Percentiles rank a stretch among this genome's conserved stretches.
These are phyloP conservation scores for Colletotrichum tofieldiae DNA, from an alignment of 2,329 filamentous ascomycete species.

Conservation along the genomic window DNA sequence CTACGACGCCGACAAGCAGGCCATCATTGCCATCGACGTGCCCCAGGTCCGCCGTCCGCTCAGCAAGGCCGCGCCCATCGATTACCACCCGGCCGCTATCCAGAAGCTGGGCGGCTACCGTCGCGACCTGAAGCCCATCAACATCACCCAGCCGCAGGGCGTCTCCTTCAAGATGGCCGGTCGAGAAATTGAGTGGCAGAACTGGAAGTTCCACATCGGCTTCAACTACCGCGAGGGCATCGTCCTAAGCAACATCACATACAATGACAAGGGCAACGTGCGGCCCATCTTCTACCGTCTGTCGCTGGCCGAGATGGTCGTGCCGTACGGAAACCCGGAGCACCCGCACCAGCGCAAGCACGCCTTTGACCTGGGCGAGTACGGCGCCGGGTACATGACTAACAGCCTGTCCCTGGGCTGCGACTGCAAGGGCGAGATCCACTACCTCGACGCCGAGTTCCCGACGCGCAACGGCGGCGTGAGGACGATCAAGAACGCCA, in stretches of 20 bases:
- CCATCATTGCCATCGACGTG: conserved; percentile 88
- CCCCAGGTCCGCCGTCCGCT: conserved; percentile 83
- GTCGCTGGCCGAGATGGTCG: conserved; percentile 94
- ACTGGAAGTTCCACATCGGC: conserved; percentile 92
- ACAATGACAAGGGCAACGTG: conserved; percentile 84
- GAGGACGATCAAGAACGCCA: conserved; percentile 90
- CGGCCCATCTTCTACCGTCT: conserved; percentile 90
- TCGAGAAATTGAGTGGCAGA: conserved; percentile 87
- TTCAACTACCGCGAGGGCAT: conserved; percentile 97
- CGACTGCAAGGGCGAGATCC: conserved; percentile 91
- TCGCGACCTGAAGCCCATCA: conserved; percentile 85
- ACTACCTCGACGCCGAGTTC: conserved; percentile 92
- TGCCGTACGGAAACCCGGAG: conserved; percentile 88
- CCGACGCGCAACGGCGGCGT: conserved; percentile 83
- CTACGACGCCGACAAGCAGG: conserved; percentile 83
- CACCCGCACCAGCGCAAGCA: conserved; percentile 86
- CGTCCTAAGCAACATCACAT: conserved; percentile 90
- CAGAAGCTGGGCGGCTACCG: conserved; percentile 83
- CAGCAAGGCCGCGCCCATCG: conserved; percentile 79
- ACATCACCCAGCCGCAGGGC: conserved; percentile 90
- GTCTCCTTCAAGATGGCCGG: conserved; percentile 88
- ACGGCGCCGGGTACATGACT: conserved; percentile 87
- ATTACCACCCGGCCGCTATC: conserved; percentile 84
- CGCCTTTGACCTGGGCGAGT: conserved; percentile 86
- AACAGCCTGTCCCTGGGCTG: conserved; percentile 84